Evolutionary conservation across 1,139 yeast genomes (phyloP), one percentile per base, ranked within the genome.

Genomic region (Candida sanyaensis): DNA sequence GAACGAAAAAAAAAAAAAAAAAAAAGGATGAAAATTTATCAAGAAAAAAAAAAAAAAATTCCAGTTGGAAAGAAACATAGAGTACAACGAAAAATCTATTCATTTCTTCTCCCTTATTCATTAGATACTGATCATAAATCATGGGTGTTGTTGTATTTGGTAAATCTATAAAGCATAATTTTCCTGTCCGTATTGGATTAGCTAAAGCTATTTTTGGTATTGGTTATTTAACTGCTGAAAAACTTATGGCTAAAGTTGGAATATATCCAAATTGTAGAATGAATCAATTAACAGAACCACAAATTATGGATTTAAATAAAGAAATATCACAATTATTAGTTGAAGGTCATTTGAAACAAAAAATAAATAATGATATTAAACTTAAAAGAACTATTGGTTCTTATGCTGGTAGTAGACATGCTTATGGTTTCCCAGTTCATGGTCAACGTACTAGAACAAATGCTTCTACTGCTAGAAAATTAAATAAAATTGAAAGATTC

Each of bases 391-490:
- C 78, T 54, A 91, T 86, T 48, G 97, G 97, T 28, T 84, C 95
- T 29, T 89, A 86, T 64, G 85, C 84, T 50, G 99, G 99, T 71
- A 70, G 84, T 61, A 84, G 99, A 71, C 99, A 93, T 65, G 88
- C 91, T 45, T 75, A 82, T 71, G 92, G 95, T 49, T 76, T 86
- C 50, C 98, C 98, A 21, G 98, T 91, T 37, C 85, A 87, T 64
- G 99, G 99, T 61, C 99, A 93, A 76, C 80, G 86, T 54, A 93
- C 99, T 17, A 84, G 90, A 73, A 89, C 87, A 54, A 93, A 93
- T 64, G 96, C 96, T 29, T 78, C 78, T 61, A 93, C 96, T 26
- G 99, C 99, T 32, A 84, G 84, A 71, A 86, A 83, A 68, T 80
- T 92, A 68, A 93, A 93, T 70, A 84, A 80, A 60, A 68, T 88